These are phyloP conservation scores for Westerdykella aurantiaca DNA, from an alignment of 2,329 filamentous ascomycete species.

Conservation along the genomic window DNA sequence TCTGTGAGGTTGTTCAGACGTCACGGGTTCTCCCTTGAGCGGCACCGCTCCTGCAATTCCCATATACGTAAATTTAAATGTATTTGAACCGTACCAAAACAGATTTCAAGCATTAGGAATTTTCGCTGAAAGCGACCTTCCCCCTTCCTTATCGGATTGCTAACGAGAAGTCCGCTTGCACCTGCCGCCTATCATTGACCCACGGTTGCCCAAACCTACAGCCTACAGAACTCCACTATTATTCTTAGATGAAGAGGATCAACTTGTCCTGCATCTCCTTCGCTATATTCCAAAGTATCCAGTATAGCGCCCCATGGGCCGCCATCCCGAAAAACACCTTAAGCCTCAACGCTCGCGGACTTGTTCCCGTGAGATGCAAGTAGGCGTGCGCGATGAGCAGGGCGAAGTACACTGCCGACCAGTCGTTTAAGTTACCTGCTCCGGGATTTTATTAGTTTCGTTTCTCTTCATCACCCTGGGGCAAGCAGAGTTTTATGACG, in stretches of 20 bases:
- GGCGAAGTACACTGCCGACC: neutral
- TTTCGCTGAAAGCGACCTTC: too few species aligned
- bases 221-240: neutral
- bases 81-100: neutral
- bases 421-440: conserved; percentile 1
- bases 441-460: neutral
- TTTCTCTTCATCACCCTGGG: neutral
- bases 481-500: too few species aligned
- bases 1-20: neutral
- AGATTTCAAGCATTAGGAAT: too few species aligned
- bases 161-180: neutral
- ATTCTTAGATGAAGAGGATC: neutral
- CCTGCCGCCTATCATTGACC: neutral
- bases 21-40: neutral
- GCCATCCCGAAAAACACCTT: neutral
- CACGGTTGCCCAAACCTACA: neutral
- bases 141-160: too few species aligned
- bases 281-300: neutral
- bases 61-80: neutral
- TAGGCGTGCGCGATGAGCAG: neutral
- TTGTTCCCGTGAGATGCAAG: neutral
- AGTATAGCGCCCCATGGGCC: neutral
- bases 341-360: neutral
- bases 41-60: neutral
- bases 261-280: neutral